phyloP scores from a whole-genome alignment of 192 early-diverging fungal genomes.

The Linderina pennispora region DNA sequence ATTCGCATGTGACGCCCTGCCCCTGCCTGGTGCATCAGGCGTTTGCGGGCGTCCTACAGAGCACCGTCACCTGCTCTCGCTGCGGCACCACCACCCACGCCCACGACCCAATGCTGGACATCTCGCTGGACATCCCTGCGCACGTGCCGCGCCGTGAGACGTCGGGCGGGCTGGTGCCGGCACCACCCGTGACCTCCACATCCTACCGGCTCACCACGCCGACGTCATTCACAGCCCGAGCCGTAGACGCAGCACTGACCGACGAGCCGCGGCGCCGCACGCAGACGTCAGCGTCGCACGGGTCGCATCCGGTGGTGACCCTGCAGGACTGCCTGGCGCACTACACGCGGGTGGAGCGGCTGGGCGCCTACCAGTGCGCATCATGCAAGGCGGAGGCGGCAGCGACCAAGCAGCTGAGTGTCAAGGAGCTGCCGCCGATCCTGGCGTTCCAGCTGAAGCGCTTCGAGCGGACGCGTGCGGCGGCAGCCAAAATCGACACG shows the following conservation, averaged over 20 bases:
- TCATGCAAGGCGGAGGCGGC: constrained; percentile 59
- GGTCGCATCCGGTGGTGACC: constrained; percentile 18
- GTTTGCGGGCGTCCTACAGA: constrained; percentile 86
- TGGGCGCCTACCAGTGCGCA: constrained; percentile 67
- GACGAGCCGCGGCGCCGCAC: constrained; percentile 1
- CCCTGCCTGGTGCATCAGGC: constrained; percentile 84
- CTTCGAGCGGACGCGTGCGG: constrained; percentile 69
- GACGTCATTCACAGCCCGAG: constrained; percentile 5
- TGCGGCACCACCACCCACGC: constrained; percentile 76
- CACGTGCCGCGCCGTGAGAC: constrained; percentile 15
- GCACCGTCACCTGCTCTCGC: constrained; percentile 77
- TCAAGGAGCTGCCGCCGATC: constrained; percentile 82
- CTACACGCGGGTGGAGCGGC: constrained; percentile 76
- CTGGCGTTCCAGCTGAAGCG: constrained; percentile 92
- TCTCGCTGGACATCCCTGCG: constrained; percentile 73
- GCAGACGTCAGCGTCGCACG: constrained; percentile 14
- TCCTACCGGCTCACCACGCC: neutral
- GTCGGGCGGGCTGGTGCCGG: neutral
- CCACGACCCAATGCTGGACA: constrained; percentile 85
- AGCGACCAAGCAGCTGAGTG: constrained; percentile 83
- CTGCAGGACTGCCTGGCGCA: constrained; percentile 49
- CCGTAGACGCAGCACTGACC: constrained; percentile 12
- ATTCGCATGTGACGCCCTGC: constrained; percentile 48
- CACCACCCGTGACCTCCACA: neutral
- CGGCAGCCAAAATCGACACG: constrained; percentile 76